These are phyloP conservation scores for Rickenella mellea DNA, from an alignment of 768 basidiomycete species.

Conservation along the genomic window DNA sequence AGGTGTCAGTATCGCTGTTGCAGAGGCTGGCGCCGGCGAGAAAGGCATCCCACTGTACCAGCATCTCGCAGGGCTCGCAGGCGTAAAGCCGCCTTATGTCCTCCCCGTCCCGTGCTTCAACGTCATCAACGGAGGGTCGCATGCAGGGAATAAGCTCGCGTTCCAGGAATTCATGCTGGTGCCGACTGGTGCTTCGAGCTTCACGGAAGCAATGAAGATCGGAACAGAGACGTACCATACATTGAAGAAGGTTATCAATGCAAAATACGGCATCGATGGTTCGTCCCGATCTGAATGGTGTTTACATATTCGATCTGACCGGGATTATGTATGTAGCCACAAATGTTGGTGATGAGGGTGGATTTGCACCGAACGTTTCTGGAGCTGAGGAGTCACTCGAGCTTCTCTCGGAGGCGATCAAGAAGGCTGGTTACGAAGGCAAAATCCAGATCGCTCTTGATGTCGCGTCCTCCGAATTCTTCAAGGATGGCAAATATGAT, in stretches of 20 bases:
- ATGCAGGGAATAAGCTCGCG: conserved; percentile 98
- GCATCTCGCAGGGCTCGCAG: conserved; percentile 93
- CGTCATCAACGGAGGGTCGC: conserved; percentile 99
- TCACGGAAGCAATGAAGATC: conserved; percentile 97
- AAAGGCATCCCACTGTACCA: conserved; percentile 94
- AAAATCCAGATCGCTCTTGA: conserved; percentile 99
- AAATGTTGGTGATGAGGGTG: conserved; percentile 99
- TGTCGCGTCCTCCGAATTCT: conserved; percentile 99
- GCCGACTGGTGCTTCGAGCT: conserved; percentile 83
- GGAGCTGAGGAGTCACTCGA: conserved; percentile 97
- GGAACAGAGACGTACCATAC: conserved; percentile 98
- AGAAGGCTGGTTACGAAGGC: conserved; percentile 96
- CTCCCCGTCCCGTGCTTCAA: conserved; percentile 94
- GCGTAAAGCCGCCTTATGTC: conserved; percentile 87
- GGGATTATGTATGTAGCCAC: conserved; percentile 59
- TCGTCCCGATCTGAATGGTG: conserved; percentile 16
- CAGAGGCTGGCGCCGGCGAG: conserved; percentile 89
- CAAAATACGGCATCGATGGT: conserved; percentile 99
- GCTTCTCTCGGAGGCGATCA: conserved; percentile 90
- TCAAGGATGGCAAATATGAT: conserved; percentile 99
- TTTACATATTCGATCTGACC: conserved; percentile 2
- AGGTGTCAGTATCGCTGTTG: conserved; percentile 92
- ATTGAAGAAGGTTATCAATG: conserved; percentile 97
- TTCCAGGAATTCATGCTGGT: conserved; percentile 99
- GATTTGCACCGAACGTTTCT: conserved; percentile 96